phyloP scores from a whole-genome alignment of 257 asterid species.

The Knoxia roxburghii region DNA sequence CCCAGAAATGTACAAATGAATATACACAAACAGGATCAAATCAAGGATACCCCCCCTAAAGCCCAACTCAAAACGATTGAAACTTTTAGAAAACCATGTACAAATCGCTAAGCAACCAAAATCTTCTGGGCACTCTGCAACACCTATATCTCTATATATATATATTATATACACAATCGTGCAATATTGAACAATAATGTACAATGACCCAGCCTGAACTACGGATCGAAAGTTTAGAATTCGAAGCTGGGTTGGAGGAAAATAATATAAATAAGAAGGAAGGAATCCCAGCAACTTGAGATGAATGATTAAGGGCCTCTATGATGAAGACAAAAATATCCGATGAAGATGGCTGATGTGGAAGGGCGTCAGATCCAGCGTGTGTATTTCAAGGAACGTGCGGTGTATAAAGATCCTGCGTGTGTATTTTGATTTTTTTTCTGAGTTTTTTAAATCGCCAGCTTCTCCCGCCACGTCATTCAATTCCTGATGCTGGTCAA shows the following conservation, averaged over 20 bases:
- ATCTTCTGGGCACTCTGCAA: neutral
- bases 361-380: conserved; percentile 34
- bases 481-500: too few relatives aligned
- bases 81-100: too few relatives aligned
- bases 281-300: neutral
- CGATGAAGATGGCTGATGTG: conserved; percentile 24
- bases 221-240: too few relatives aligned
- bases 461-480: too few relatives aligned
- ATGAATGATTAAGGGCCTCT: neutral
- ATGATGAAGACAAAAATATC: conserved; percentile 7
- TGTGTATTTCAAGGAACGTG: conserved; percentile 27
- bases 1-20: neutral
- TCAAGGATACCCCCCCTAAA: too few relatives aligned
- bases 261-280: conserved; percentile 10
- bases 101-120: too few relatives aligned
- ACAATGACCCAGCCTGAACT: neutral
- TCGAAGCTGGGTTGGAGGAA: too few relatives aligned
- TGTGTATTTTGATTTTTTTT: neutral
- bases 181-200: neutral
- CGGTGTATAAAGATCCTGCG: conserved; percentile 13
- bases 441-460: neutral
- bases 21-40: too few relatives aligned
- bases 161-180: neutral
- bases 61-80: too few relatives aligned
- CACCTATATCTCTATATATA: too few relatives aligned